phyloP scores from a whole-genome alignment of 139 green algal species.

The Chlamydomonas sp. region DNA sequence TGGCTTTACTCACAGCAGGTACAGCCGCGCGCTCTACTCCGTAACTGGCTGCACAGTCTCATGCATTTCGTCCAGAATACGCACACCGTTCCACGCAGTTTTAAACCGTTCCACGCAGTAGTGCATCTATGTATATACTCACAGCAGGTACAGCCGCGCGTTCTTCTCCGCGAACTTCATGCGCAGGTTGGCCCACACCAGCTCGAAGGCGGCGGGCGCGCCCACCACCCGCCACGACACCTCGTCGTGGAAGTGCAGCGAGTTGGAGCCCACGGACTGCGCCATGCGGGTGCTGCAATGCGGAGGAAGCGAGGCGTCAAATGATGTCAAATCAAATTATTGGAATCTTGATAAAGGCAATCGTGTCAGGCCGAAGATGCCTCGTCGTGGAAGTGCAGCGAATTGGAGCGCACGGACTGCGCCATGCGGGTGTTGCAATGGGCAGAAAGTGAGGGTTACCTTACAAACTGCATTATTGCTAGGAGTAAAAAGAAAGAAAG shows the following conservation, averaged over 20 bases:
- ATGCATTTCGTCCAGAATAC: too few relatives aligned
- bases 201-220: conserved; percentile 55
- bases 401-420: conserved; percentile 57
- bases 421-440: conserved; percentile 47
- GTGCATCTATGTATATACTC: too few relatives aligned
- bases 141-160: conserved; percentile 29
- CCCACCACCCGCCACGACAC: conserved; percentile 49
- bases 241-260: conserved; percentile 72
- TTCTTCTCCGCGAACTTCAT: conserved; percentile 18
- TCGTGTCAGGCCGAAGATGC: too few relatives aligned
- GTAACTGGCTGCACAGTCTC: background rate
- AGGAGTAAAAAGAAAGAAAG: too few relatives aligned
- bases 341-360: too few relatives aligned
- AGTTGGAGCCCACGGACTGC: conserved; percentile 57
- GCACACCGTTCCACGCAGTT: too few relatives aligned
- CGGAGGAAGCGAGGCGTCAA: background rate
- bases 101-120: too few relatives aligned
- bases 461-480: too few relatives aligned
- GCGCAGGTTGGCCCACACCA: conserved; percentile 50
- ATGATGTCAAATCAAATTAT: too few relatives aligned
- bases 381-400: conserved; percentile 72
- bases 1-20: background rate
- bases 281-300: conserved; percentile 48
- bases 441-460: background rate
- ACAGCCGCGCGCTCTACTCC: background rate